Evolutionary conservation across 441 rosid genomes (phyloP).

Genomic region (Breynia disticha): DNA sequence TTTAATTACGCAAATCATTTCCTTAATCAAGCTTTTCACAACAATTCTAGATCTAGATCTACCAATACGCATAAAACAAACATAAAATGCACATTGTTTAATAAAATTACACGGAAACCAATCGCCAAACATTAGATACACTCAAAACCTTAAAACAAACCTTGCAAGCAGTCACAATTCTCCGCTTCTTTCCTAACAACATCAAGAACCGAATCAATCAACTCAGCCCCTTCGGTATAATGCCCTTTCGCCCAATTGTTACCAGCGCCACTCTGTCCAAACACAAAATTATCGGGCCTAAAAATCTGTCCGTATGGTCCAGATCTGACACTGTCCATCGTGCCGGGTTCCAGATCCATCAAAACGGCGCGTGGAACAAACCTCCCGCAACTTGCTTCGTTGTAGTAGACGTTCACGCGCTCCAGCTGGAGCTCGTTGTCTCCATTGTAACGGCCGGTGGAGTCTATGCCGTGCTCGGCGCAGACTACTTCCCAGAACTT

Average conservation of each 20-base stretch:
- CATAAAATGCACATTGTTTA: background rate
- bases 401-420: slow-evolving; percentile 50
- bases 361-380: slow-evolving; percentile 47
- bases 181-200: slow-evolving; percentile 52
- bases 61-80: too few species aligned
- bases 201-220: slow-evolving; percentile 52
- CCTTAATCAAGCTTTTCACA: too few species aligned
- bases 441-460: slow-evolving; percentile 41
- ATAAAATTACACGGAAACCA: background rate
- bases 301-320: slow-evolving; percentile 51
- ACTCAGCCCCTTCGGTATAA: slow-evolving; percentile 57
- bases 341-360: slow-evolving; percentile 56
- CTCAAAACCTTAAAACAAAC: slow-evolving; percentile 10
- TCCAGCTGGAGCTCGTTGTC: slow-evolving; percentile 45
- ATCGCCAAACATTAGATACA: background rate
- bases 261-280: slow-evolving; percentile 54
- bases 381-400: slow-evolving; percentile 48
- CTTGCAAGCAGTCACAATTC: slow-evolving; percentile 55
- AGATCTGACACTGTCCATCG: slow-evolving; percentile 55
- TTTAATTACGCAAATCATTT: too few species aligned
- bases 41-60: too few species aligned
- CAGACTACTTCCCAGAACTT: too few species aligned
- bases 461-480: slow-evolving; percentile 44
- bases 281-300: slow-evolving; percentile 45
- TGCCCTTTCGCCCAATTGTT: too few species aligned